These are phyloP conservation scores for Globomyces pollinis-pini DNA, from an alignment of 192 early-diverging fungal genomes.

Conservation along the genomic window DNA sequence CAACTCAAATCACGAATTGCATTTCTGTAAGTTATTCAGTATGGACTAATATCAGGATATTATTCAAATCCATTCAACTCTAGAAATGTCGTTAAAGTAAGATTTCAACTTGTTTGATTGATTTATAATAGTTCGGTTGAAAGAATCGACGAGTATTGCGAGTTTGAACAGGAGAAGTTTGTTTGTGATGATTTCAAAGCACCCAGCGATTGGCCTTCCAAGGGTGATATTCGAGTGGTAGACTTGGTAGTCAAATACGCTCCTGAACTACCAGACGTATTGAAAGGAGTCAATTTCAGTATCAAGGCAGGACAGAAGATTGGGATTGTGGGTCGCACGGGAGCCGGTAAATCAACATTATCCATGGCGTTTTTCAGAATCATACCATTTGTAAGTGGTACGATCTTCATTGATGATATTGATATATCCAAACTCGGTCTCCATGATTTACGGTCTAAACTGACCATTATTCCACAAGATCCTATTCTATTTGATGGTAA, in stretches of 20 bases:
- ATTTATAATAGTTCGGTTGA: constrained; percentile 79
- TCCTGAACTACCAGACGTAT: constrained; percentile 16
- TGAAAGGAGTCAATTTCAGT: constrained; percentile 18
- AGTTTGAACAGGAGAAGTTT: constrained; percentile 64
- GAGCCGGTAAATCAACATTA: constrained; percentile 71
- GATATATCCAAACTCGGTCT: constrained; percentile 51
- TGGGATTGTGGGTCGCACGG: constrained; percentile 50
- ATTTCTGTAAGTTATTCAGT: constrained; percentile 55
- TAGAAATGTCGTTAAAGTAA: neutral
- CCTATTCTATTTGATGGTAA: constrained; percentile 54
- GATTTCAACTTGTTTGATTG: constrained; percentile 56
- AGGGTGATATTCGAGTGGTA: constrained; percentile 19
- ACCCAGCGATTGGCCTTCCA: constrained; percentile 15
- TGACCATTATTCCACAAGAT: constrained; percentile 65
- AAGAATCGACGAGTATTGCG: constrained; percentile 69
- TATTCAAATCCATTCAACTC: constrained; percentile 12
- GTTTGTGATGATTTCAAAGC: too few species aligned
- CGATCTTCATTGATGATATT: constrained; percentile 54
- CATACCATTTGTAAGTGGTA: constrained; percentile 39
- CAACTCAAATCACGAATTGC: constrained; percentile 66
- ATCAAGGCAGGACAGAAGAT: constrained; percentile 17
- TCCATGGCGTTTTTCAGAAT: constrained; percentile 56
- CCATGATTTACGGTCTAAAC: constrained; percentile 47
- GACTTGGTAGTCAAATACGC: constrained; percentile 17
- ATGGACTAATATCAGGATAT: neutral